A percentile compares a stretch with the other conserved stretches of the same genome.
Conservation (phyloP, 73 alveolate genomes). For the Effrenium voratum region DNA sequence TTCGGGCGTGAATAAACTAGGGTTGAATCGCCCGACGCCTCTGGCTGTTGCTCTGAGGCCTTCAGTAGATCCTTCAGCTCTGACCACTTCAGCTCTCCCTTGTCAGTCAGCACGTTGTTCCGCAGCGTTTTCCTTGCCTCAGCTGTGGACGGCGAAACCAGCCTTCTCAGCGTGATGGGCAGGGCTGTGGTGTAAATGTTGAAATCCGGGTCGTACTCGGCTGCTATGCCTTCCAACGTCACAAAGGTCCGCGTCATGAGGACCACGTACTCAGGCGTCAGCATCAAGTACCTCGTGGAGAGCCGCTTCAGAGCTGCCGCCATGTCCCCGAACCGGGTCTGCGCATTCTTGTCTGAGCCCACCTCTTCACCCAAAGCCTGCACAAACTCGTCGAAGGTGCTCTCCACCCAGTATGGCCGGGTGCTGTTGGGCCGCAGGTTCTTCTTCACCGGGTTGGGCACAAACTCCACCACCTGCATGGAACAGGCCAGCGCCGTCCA, state of each 20-base stretch:
- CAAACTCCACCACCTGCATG: constrained; percentile 65
- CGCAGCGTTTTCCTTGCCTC: constrained; percentile 49
- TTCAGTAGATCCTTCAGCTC: constrained; percentile 64
- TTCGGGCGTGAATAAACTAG: background rate
- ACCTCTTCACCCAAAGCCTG: constrained; percentile 38
- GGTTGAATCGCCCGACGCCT: too few species aligned
- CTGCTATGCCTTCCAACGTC: constrained; percentile 83
- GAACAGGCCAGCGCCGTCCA: constrained; percentile 84
- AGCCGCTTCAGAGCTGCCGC: constrained; percentile 86
- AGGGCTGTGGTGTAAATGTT: constrained; percentile 78
- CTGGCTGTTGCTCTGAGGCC: background rate
- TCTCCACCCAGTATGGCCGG: constrained; percentile 83
- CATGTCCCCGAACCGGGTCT: constrained; percentile 86
- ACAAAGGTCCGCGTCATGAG: constrained; percentile 90
- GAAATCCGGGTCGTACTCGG: constrained; percentile 73
- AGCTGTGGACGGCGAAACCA: constrained; percentile 61
- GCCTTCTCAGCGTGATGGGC: constrained; percentile 82
- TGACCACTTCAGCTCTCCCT: constrained; percentile 69
- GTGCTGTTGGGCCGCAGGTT: constrained; percentile 92
- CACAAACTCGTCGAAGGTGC: constrained; percentile 75
- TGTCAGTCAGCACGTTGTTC: constrained; percentile 70
- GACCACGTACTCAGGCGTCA: constrained; percentile 85
- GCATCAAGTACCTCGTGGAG: constrained; percentile 62
- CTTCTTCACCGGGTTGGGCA: constrained; percentile 51
- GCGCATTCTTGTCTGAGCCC: constrained; percentile 45